phyloP scores from a whole-genome alignment of 1,284 basidiomycete species.

The Cryptococcus hybrid region DNA sequence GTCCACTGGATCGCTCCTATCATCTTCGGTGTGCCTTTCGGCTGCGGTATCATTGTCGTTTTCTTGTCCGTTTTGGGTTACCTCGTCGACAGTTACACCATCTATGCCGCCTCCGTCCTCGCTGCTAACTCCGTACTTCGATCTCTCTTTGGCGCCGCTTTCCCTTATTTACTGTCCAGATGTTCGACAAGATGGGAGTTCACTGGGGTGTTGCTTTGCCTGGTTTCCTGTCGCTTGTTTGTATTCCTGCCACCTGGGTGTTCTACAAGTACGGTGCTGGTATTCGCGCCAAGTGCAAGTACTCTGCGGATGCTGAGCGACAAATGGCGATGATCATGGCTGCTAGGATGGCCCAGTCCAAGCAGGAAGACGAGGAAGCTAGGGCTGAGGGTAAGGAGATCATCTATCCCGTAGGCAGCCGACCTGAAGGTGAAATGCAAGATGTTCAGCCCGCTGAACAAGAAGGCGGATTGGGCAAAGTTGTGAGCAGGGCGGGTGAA shows the following conservation, averaged over 20 bases:
- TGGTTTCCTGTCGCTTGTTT: conserved; percentile 59
- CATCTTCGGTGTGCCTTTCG: conserved; percentile 62
- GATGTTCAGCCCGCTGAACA: conserved; percentile 15
- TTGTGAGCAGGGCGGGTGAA: conserved; percentile 8
- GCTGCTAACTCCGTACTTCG: conserved; percentile 69
- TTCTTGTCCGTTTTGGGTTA: conserved; percentile 62
- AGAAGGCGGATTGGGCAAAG: conserved; percentile 14
- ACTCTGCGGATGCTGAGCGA: conserved; percentile 40
- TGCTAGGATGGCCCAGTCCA: conserved; percentile 25
- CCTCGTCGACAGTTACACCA: conserved; percentile 62
- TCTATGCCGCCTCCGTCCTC: conserved; percentile 58
- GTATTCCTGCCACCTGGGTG: conserved; percentile 58
- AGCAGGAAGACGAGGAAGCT: conserved; percentile 19
- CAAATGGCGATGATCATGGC: conserved; percentile 42
- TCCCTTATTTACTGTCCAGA: conserved; percentile 59
- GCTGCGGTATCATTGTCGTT: conserved; percentile 62
- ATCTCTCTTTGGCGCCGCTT: conserved; percentile 63
- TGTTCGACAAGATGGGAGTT: conserved; percentile 58
- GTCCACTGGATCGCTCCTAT: conserved; percentile 58
- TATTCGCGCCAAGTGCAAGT: conserved; percentile 59
- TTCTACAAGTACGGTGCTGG: conserved; percentile 58
- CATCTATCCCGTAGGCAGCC: not conserved
- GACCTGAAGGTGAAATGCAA: not conserved
- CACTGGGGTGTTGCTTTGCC: conserved; percentile 67
- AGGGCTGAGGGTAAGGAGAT: conserved; percentile 7